These are phyloP conservation scores for Tricholoma bakamatsutake DNA, from an alignment of 768 basidiomycete genomes.

Conservation along the genomic window DNA sequence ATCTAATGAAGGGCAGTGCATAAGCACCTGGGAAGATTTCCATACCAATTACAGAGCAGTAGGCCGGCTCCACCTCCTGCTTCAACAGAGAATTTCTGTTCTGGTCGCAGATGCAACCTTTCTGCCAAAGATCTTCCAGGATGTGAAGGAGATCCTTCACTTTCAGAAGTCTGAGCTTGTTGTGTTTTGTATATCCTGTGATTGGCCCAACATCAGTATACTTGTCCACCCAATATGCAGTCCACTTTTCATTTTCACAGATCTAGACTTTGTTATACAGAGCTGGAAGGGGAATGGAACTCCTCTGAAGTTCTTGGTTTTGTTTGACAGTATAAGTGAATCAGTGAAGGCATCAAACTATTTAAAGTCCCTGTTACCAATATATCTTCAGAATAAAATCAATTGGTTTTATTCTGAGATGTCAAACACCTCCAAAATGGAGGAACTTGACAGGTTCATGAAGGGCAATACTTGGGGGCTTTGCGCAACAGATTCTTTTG, in stretches of 20 bases:
- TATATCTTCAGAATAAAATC: no score
- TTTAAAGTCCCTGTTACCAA: background rate
- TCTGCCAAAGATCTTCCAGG: background rate
- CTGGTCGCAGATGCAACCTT: background rate
- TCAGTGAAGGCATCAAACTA: background rate
- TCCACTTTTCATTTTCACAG: background rate
- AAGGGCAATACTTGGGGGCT: background rate
- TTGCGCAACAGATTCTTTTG: background rate
- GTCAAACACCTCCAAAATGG: background rate
- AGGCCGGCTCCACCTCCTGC: no score
- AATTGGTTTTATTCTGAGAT: no score
- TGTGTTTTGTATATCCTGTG: background rate
- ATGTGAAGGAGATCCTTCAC: background rate
- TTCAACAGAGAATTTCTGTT: no score
- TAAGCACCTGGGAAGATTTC: no score
- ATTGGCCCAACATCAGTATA: background rate
- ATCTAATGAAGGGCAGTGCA: no score
- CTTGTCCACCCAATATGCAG: background rate
- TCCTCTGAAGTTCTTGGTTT: background rate
- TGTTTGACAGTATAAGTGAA: background rate
- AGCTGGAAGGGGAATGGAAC: background rate
- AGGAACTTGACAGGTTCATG: conserved; percentile 4
- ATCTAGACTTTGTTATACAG: no score
- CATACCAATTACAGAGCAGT: no score
- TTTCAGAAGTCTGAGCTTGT: background rate